phyloP scores from a whole-genome alignment of 2,329 filamentous ascomycete genomes.

The Fusarium denticulatum region DNA sequence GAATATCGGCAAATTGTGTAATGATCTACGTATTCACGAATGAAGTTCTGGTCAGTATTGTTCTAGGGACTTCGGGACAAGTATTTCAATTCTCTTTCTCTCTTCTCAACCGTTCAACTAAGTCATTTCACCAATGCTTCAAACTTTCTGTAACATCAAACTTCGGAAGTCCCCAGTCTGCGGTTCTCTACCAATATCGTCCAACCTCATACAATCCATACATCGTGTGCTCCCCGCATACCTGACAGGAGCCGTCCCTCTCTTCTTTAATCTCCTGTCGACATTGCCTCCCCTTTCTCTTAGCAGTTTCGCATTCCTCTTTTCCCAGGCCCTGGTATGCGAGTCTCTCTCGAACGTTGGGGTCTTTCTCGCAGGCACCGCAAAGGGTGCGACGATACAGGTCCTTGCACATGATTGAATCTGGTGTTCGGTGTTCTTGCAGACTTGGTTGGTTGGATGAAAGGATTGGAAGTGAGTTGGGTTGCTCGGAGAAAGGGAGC shows the following conservation, averaged over 20 bases:
- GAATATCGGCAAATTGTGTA: fast-evolving
- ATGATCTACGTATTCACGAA: not conserved
- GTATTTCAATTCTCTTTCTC: fast-evolving
- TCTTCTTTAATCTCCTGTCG: not conserved
- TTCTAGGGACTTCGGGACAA: fast-evolving
- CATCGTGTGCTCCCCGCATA: not conserved
- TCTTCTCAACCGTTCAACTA: not conserved
- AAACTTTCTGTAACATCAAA: no score
- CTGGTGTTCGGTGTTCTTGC: fast-evolving
- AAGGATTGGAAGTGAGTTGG: not conserved
- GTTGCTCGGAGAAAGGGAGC: fast-evolving
- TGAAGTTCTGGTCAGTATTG: fast-evolving
- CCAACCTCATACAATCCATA: not conserved
- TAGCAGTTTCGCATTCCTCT: not conserved
- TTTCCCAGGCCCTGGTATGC: fast-evolving
- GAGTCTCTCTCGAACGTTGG: fast-evolving
- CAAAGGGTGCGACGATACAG: not conserved
- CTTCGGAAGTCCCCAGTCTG: fast-evolving
- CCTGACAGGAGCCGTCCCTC: not conserved
- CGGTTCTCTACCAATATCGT: not conserved
- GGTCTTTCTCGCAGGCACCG: not conserved
- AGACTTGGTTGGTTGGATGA: not conserved
- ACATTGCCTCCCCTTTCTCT: not conserved
- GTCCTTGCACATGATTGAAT: not conserved
- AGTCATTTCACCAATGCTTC: no score